phyloP scores from a whole-genome alignment of 768 basidiomycete genomes.

The Boletus rubescentipes region DNA sequence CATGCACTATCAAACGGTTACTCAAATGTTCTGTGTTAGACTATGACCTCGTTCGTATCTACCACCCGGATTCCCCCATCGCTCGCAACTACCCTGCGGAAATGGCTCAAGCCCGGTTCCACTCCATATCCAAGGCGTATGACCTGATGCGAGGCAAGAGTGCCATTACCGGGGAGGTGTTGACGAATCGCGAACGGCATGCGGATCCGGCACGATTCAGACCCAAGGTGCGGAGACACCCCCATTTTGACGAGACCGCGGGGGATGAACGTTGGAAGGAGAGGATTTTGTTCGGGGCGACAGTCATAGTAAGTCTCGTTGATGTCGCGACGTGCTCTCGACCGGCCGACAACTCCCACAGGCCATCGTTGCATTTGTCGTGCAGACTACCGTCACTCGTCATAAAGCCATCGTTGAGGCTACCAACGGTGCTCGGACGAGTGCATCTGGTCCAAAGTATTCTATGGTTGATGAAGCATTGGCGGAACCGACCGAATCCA shows the following conservation, averaged over 20 bases:
- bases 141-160: slow-evolving; percentile 56
- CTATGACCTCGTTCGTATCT: slow-evolving; percentile 75
- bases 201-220: slow-evolving; percentile 43
- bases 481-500: slow-evolving; percentile 12
- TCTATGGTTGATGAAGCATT: slow-evolving; percentile 22
- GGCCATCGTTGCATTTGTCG: slow-evolving; percentile 36
- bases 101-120: slow-evolving; percentile 62
- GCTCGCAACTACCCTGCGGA: slow-evolving; percentile 44
- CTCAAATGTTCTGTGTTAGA: slow-evolving; percentile 40
- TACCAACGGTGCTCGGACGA: neutral
- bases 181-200: slow-evolving; percentile 15
- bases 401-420: slow-evolving; percentile 31
- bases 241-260: slow-evolving; percentile 44
- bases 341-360: slow-evolving; percentile 7
- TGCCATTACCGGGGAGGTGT: slow-evolving; percentile 18
- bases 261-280: slow-evolving; percentile 70
- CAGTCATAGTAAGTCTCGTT: slow-evolving; percentile 44
- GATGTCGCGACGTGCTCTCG: neutral
- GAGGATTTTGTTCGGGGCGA: slow-evolving; percentile 52
- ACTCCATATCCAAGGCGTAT: slow-evolving; percentile 68
- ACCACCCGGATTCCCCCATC: slow-evolving; percentile 69
- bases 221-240: slow-evolving; percentile 36
- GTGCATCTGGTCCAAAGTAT: slow-evolving; percentile 2
- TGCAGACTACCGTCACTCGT: slow-evolving; percentile 33
- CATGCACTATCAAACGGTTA: neutral